Conservation (phyloP, 495 filamentous ascomycete species). For the Aspergillus cavernicola region DNA sequence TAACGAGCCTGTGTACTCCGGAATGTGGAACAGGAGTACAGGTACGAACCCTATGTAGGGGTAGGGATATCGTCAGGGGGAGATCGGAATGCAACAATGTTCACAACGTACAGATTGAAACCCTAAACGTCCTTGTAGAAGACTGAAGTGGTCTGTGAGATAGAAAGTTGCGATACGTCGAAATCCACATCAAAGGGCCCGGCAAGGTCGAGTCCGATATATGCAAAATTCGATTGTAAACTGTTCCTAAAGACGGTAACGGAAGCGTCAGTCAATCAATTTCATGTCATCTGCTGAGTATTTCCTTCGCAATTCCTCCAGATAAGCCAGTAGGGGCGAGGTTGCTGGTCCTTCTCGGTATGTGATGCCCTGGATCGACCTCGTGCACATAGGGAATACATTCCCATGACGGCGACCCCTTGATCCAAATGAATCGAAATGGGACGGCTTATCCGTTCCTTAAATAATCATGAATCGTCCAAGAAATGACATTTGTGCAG, state of each 20-base stretch:
- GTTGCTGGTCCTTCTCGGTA: slow-evolving; percentile 11
- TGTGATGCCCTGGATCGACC: slow-evolving; percentile 18
- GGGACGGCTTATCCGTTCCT: too few species aligned
- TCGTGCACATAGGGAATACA: slow-evolving; percentile 17
- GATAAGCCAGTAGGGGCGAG: slow-evolving; percentile 3
- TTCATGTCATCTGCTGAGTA: neutral
- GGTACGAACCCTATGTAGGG: slow-evolving; percentile 47
- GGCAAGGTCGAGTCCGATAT: slow-evolving; percentile 18
- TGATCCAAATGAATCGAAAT: slow-evolving; percentile 6
- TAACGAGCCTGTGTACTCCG: slow-evolving; percentile 38
- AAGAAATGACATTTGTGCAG: slow-evolving; percentile 4
- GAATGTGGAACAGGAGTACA: slow-evolving; percentile 52
- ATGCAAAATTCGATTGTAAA: slow-evolving; percentile 12
- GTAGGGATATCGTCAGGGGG: slow-evolving; percentile 42
- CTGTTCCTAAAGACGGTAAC: slow-evolving; percentile 11
- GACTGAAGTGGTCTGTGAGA: slow-evolving; percentile 13
- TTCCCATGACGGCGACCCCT: slow-evolving; percentile 13
- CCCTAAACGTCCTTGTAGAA: slow-evolving; percentile 19
- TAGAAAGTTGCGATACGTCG: slow-evolving; percentile 14
- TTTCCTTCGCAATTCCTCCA: slow-evolving; percentile 1
- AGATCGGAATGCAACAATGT: slow-evolving; percentile 30
- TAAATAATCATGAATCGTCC: slow-evolving; percentile 2
- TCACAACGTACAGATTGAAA: slow-evolving; percentile 36
- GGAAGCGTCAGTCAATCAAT: slow-evolving; percentile 6
- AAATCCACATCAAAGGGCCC: slow-evolving; percentile 27